Conservation (phyloP, 352 stramenopile species). For the Globisporangium camurandrum region DNA sequence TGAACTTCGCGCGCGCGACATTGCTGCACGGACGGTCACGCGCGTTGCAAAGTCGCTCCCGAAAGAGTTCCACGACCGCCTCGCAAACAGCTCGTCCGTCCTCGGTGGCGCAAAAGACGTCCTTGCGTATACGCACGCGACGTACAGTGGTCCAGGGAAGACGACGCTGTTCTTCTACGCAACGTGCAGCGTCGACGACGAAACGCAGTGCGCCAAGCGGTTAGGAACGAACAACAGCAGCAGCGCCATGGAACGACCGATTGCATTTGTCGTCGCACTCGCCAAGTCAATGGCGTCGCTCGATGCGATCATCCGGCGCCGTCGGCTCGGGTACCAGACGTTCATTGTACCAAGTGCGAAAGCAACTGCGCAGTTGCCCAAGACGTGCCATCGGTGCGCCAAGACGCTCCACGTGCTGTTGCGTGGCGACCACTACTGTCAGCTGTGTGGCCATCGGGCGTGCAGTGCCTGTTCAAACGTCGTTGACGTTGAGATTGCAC, state of each 20-base stretch:
- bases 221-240: neutral
- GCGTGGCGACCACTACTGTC: slow-evolving; percentile 20
- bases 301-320: slow-evolving; percentile 15
- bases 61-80: slow-evolving; percentile 43
- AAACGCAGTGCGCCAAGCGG: slow-evolving; percentile 4
- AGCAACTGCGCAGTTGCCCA: slow-evolving; percentile 8
- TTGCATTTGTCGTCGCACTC: slow-evolving; percentile 15
- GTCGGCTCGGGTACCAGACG: slow-evolving; percentile 25
- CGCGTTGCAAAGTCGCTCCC: slow-evolving; percentile 61
- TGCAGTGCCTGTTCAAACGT: slow-evolving; percentile 19
- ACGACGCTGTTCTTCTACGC: slow-evolving; percentile 23
- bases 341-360: slow-evolving; percentile 23
- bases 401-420: slow-evolving; percentile 24
- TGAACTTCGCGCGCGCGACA: slow-evolving; percentile 7
- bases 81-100: slow-evolving; percentile 16
- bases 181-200: slow-evolving; percentile 21
- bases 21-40: slow-evolving; percentile 22
- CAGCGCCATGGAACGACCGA: slow-evolving; percentile 13
- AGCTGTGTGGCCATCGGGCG: slow-evolving; percentile 31
- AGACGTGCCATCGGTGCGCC: slow-evolving; percentile 22
- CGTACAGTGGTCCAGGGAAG: slow-evolving; percentile 13
- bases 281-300: slow-evolving; percentile 15
- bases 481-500: slow-evolving; percentile 16
- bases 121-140: slow-evolving; percentile 17
- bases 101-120: slow-evolving; percentile 25